A percentile compares a stretch with the other conserved stretches of the same genome.
These are phyloP conservation scores for Apiosordaria backusii DNA, from an alignment of 495 filamentous ascomycete species.

Conservation along the genomic window DNA sequence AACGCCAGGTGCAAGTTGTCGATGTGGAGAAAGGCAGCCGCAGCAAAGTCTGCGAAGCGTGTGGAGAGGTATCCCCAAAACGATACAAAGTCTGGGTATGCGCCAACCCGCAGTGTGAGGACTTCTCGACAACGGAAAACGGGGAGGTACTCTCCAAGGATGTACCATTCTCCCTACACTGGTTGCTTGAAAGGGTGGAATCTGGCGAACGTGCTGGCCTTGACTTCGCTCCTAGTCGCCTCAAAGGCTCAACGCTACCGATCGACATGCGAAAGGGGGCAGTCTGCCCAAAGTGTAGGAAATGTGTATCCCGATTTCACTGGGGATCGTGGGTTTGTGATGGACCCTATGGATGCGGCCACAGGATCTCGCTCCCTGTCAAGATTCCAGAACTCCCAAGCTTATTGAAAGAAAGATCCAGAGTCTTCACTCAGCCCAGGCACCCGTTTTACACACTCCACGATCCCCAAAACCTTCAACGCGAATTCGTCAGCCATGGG, in stretches of 20 bases:
- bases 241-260: not conserved
- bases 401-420: not conserved
- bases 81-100: conserved; percentile 5
- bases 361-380: not conserved
- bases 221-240: not conserved
- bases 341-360: not conserved
- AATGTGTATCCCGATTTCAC: not conserved
- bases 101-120: not conserved
- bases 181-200: not conserved
- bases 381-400: not conserved
- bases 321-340: not conserved
- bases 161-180: not conserved
- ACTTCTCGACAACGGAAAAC: not conserved
- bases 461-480: not conserved
- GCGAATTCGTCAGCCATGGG: not conserved
- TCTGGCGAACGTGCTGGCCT: not conserved
- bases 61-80: not conserved
- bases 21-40: not conserved
- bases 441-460: not conserved
- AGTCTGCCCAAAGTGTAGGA: conserved; percentile 1
- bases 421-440: not conserved
- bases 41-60: not conserved
- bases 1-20: not conserved
- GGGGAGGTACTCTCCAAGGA: not conserved
- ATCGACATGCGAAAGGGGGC: conserved; percentile 3